Conservation (phyloP, 2,329 filamentous ascomycete species). For the Fonsecaea multimorphosa region DNA sequence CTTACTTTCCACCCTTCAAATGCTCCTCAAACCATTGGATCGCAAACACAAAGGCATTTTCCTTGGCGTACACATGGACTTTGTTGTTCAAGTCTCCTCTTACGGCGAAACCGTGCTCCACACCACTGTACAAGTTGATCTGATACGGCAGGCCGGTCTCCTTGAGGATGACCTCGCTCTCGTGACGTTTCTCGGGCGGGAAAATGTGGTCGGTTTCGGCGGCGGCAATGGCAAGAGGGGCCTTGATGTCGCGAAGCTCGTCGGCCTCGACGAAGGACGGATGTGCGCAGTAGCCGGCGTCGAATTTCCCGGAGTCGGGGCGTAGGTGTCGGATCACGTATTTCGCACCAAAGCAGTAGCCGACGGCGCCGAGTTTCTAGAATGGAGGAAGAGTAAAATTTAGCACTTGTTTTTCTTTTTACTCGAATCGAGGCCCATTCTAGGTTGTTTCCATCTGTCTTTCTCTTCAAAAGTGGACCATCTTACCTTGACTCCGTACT, state of each 20-base stretch:
- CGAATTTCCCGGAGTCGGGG: conserved; percentile 63
- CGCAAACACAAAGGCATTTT: conserved; percentile 80
- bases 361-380: conserved; percentile 42
- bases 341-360: conserved; percentile 50
- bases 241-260: conserved; percentile 69
- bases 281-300: conserved; percentile 76
- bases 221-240: conserved; percentile 71
- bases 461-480: neutral
- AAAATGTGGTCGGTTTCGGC: conserved; percentile 71
- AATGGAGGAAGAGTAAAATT: neutral
- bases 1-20: conserved; percentile 36
- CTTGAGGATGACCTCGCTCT: conserved; percentile 67
- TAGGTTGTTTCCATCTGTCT: neutral
- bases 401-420: neutral
- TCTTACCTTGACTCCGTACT: conserved; percentile 40
- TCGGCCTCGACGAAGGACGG: conserved; percentile 74
- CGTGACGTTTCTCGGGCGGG: conserved; percentile 66
- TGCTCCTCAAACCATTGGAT: conserved; percentile 76
- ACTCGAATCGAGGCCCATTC: too few relatives aligned
- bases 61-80: conserved; percentile 72
- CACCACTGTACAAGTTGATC: conserved; percentile 75
- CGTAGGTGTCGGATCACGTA: conserved; percentile 73
- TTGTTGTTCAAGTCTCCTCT: conserved; percentile 67
- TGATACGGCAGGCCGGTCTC: conserved; percentile 70
- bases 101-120: conserved; percentile 77